Conservation (phyloP, 2,329 filamentous ascomycete species). For the Calonectria pseudoreteaudii region DNA sequence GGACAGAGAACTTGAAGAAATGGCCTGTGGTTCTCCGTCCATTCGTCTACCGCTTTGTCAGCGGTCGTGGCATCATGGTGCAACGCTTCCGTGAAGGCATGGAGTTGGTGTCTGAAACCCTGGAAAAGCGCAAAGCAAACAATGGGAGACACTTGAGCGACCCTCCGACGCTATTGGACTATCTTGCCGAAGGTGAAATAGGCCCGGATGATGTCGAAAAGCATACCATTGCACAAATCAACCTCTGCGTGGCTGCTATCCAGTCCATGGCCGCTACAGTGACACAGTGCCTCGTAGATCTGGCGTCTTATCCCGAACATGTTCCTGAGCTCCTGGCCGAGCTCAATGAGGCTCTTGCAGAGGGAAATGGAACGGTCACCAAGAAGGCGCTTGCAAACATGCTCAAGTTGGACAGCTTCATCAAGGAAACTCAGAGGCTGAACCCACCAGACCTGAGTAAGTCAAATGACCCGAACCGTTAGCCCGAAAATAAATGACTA, state of each 20-base stretch:
- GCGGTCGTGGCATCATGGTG: slow-evolving; percentile 10
- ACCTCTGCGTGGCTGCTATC: slow-evolving; percentile 22
- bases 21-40: slow-evolving; percentile 16
- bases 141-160: slow-evolving; percentile 5
- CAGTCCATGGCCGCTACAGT: slow-evolving; percentile 24
- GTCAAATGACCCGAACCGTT: background rate
- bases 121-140: slow-evolving; percentile 2
- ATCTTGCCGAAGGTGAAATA: slow-evolving; percentile 1
- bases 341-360: background rate
- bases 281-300: slow-evolving; percentile 18
- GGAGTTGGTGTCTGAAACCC: slow-evolving; percentile 4
- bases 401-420: slow-evolving; percentile 23
- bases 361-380: background rate
- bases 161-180: slow-evolving; percentile 15
- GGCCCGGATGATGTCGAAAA: slow-evolving; percentile 10
- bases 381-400: slow-evolving; percentile 17
- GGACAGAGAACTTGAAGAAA: slow-evolving; percentile 16
- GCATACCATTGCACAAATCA: slow-evolving; percentile 20
- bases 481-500: background rate
- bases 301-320: slow-evolving; percentile 14
- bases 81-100: slow-evolving; percentile 13
- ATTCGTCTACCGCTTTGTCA: slow-evolving; percentile 17
- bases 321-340: slow-evolving; percentile 9
- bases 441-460: slow-evolving; percentile 18
- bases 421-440: slow-evolving; percentile 17